Evolutionary conservation across 768 basidiomycete genomes (phyloP), one percentile per base, ranked within the genome.

Genomic region (Auricularia sp.): DNA sequence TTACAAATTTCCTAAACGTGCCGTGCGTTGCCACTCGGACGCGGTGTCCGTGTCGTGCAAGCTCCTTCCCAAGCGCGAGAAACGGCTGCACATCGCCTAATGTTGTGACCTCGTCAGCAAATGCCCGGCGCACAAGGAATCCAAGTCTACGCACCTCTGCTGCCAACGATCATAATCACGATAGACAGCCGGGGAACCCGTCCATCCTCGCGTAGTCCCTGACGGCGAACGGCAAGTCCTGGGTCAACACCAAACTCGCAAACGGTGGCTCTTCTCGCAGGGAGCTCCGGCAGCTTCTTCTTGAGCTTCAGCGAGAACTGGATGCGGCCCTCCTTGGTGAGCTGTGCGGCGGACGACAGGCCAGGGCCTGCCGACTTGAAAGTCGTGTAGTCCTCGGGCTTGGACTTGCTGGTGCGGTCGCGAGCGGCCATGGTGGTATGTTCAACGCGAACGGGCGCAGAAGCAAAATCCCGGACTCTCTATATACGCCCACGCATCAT

Each of bases 31-130:
- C 86, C 36, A 87, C 81, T 16, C 85, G 77, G 36, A 87, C 78
- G 4, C 84, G 77, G 73, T 87, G 85, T 0, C 81, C 82, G 63
- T 84, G 77, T 12, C 78, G 74, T 10, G 73, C 64, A 1, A 87
- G 74, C 11, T 73, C 71, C 60, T 81, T 74, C 1, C 83, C 85
- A 0, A 87, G 74, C 4, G 85, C 84, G 34, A 87, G 74, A 66
- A 83, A 87, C 4, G 86, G 86, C 67, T 87, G 86, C 2, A 87
- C 84, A 69, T 87, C 85, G 36, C 85, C 85, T 85, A 65, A 33
- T 43, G 36, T 42, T 36, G 39, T 2, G 23, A 18, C n/a, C 21
- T 11, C 23, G 10, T 35, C 23, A 18, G 23, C 60, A 14, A 56
- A n/a, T 60, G 42, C 44, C 34, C 36, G 23, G 64, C 18, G 62